Percentiles rank a stretch among this genome's conserved stretches.
Conservation (phyloP, 129 eudicot genomes). For the Ambrosia artemisiifolia region DNA sequence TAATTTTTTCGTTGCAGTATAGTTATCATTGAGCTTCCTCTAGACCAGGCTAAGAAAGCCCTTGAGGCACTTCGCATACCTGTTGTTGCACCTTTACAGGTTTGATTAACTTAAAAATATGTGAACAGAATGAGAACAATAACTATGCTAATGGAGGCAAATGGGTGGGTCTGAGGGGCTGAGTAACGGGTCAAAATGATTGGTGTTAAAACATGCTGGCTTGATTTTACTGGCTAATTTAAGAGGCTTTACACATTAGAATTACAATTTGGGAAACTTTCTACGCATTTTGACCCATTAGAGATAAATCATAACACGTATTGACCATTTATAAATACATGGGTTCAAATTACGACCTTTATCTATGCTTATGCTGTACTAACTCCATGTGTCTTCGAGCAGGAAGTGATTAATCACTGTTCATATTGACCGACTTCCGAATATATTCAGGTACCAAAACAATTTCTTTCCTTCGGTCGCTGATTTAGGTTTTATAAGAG, state of each 20-base stretch:
- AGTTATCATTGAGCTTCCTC: slow-evolving; percentile 95
- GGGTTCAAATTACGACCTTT: neutral
- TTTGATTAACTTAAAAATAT: slow-evolving; percentile 22
- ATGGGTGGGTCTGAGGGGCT: too few species aligned
- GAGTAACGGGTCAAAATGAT: neutral
- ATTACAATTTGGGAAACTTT: neutral
- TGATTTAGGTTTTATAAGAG: slow-evolving; percentile 7
- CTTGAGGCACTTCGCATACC: slow-evolving; percentile 94
- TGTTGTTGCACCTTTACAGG: slow-evolving; percentile 87
- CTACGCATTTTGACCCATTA: neutral
- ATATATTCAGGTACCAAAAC: slow-evolving; percentile 69
- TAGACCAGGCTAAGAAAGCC: slow-evolving; percentile 95
- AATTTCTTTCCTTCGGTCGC: neutral
- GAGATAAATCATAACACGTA: neutral
- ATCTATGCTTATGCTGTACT: slow-evolving; percentile 10
- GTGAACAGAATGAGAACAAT: neutral
- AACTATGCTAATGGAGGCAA: neutral
- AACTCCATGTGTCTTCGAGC: slow-evolving; percentile 34
- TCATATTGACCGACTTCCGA: slow-evolving; percentile 96
- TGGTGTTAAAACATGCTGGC: neutral
- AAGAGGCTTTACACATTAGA: neutral
- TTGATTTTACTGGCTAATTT: neutral
- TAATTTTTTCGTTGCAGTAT: slow-evolving; percentile 56
- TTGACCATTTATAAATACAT: neutral
- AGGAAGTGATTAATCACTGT: slow-evolving; percentile 88